Percentiles rank a stretch among this genome's conserved stretches.
Conservation (phyloP, 164 flowering plant species). For the Euptelea pleiosperma region DNA sequence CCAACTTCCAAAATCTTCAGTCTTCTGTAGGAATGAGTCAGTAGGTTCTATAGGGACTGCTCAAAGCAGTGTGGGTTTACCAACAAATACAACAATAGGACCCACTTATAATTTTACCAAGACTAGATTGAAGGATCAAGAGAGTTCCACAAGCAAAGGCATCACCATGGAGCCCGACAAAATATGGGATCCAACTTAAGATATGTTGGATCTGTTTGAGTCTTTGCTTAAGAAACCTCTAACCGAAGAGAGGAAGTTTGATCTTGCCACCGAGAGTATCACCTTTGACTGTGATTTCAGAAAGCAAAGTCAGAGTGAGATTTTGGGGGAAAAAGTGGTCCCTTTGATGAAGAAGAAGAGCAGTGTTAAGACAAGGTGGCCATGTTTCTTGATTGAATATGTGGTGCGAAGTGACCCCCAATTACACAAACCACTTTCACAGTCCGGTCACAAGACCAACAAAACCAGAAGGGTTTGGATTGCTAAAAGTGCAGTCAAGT, state of each 20-base stretch:
- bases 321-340: conserved; percentile 20
- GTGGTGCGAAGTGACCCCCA: no score
- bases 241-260: conserved; percentile 26
- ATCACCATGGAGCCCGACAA: no score
- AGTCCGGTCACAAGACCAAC: no score
- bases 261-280: conserved; percentile 5
- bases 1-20: conserved; percentile 9
- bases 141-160: conserved; percentile 9
- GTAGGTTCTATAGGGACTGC: conserved; percentile 11
- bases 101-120: conserved; percentile 2
- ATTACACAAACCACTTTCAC: no score
- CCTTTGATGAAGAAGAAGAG: conserved; percentile 49
- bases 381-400: conserved; percentile 47
- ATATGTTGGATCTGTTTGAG: conserved; percentile 71
- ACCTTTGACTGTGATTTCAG: conserved; percentile 1
- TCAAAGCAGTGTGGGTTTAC: conserved; percentile 4
- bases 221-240: conserved; percentile 41
- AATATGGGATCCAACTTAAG: conserved; percentile 57
- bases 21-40: conserved; percentile 13
- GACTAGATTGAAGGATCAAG: conserved; percentile 7
- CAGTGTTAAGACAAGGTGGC: conserved; percentile 62
- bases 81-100: conserved; percentile 7
- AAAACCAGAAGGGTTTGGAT: no score
- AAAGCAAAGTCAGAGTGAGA: conserved; percentile 18
- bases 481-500: no score